These are phyloP conservation scores for Pseudisothecium myosuroides DNA, from an alignment of 225 moss, liverwort and hornwort genomes.

Conservation along the genomic window DNA sequence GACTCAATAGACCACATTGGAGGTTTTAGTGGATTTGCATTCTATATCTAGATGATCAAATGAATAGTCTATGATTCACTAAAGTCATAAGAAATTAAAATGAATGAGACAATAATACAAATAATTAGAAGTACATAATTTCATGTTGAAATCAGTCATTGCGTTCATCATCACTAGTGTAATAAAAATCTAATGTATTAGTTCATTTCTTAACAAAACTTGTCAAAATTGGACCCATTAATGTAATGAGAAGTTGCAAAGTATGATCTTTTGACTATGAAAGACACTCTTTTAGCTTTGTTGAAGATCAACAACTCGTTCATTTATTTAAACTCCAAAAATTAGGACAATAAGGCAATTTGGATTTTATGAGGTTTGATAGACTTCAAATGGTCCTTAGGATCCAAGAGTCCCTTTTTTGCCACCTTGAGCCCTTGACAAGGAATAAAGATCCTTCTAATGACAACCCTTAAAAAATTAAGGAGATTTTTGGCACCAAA, in stretches of 20 bases:
- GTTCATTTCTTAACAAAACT: background rate
- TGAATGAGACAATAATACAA: background rate
- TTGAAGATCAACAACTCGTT: background rate
- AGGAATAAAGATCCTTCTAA: background rate
- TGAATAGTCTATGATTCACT: background rate
- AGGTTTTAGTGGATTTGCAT: background rate
- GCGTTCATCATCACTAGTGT: background rate
- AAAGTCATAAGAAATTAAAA: background rate
- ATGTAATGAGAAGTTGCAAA: background rate
- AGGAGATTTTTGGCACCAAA: too few species aligned
- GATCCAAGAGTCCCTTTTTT: background rate
- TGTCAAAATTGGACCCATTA: background rate
- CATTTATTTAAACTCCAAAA: background rate
- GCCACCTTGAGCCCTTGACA: fast-evolving
- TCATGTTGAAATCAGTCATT: background rate
- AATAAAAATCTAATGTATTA: background rate
- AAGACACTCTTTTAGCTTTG: background rate
- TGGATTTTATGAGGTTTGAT: background rate
- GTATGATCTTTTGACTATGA: fast-evolving
- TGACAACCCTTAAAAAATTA: background rate
- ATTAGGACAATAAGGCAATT: background rate
- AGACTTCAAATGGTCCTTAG: background rate
- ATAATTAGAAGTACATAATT: background rate
- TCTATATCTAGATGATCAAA: background rate
- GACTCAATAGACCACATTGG: background rate